Evolutionary conservation across 768 basidiomycete genomes (phyloP).

Genomic region (Tulasnella calospora): DNA sequence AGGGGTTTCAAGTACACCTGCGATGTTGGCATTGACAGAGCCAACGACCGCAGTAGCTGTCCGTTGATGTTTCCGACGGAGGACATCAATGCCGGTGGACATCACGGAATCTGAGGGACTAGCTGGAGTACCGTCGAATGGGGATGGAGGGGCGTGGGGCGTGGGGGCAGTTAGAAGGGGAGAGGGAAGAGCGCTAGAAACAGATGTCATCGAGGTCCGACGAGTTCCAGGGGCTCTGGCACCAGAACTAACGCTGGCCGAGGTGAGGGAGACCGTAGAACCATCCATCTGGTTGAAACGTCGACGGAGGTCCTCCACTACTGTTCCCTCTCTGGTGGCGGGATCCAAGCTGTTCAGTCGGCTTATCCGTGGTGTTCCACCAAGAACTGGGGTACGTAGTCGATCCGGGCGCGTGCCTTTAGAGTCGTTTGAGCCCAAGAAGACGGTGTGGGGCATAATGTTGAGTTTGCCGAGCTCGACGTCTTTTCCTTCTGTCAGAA

Average conservation of each 20-base stretch:
- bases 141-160: constrained; percentile 35
- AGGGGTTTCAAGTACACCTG: constrained; percentile 72
- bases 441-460: constrained; percentile 86
- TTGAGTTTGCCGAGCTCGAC: constrained; percentile 82
- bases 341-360: constrained; percentile 26
- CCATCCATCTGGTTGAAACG: constrained; percentile 69
- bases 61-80: constrained; percentile 71
- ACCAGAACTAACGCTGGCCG: constrained; percentile 39
- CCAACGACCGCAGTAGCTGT: constrained; percentile 80
- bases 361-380: constrained; percentile 16
- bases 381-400: background rate
- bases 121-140: constrained; percentile 50
- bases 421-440: constrained; percentile 48
- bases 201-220: constrained; percentile 43
- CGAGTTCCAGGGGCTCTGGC: constrained; percentile 37
- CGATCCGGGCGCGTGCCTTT: constrained; percentile 8
- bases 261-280: constrained; percentile 57
- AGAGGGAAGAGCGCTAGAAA: constrained; percentile 28
- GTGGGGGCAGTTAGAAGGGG: constrained; percentile 31
- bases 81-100: constrained; percentile 66
- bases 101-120: constrained; percentile 82
- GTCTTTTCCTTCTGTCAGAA: constrained; percentile 54
- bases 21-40: constrained; percentile 75
- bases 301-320: constrained; percentile 74
- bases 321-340: constrained; percentile 30